Evolutionary conservation across 768 basidiomycete genomes (phyloP), one percentile per base, ranked within the genome.

Genomic region (Pleurotus platypus): DNA sequence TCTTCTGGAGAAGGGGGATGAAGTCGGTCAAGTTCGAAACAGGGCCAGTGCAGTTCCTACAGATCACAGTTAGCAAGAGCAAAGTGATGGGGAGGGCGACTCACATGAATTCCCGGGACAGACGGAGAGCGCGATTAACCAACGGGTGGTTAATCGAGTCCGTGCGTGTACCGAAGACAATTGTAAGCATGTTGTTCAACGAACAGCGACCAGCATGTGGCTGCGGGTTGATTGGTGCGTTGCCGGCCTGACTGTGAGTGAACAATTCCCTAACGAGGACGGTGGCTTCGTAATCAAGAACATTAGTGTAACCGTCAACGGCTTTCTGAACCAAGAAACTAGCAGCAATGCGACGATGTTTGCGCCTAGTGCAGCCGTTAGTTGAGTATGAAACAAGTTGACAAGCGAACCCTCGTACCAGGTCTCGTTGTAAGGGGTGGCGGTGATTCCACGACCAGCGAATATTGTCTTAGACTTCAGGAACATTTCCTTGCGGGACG

Each of bases 1-100:
- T 46, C 37, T 63, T 62, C 46, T 78, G 79, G 18, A 80, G 72
- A 8, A 73, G 57, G 11, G 71, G 69, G 1, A 80, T 55, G 53
- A 79, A 81, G 62, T 81, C 80, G 26, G 73, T 70, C 15, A 73
- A 46, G 57, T 80, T 80, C 1, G 78, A 76, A 24, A 73, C 66
- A 0, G 79, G 77, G 11, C 78, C 78, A 51, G 74, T 74, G 55
- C 67, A 68, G 62, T 77, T 73, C 42, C 71, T 74, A 8, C 58
- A 3, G n/a, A 24, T 5, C 20, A 16, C n/a, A 49, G 43, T 46
- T 30, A 37, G 59, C 24, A 48, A 20, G 7, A 15, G 16, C n/a
- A 13, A 27, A 35, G 12, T 15, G 26, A 11, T 20, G 13, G 26
- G 9, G 7, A 13, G 12, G 45, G 58, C 57, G 56, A 63, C 75